Evolutionary conservation across 2,329 filamentous ascomycete genomes (phyloP).

Genomic region (Rasamsonia emersonii): DNA sequence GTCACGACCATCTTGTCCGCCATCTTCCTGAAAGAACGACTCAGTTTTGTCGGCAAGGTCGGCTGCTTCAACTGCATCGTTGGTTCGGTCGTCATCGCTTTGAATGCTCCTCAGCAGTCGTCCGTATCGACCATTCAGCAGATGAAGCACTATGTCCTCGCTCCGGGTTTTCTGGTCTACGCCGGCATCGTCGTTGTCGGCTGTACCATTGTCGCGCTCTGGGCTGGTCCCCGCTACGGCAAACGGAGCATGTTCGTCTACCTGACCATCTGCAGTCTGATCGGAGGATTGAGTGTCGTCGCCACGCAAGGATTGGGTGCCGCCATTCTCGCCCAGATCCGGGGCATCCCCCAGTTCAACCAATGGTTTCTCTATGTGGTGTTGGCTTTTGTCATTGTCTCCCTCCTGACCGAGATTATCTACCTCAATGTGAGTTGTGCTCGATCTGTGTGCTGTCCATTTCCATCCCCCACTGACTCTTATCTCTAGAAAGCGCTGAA

Average conservation of each 20-base stretch:
- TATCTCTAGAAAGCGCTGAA: conserved; percentile 83
- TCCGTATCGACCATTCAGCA: conserved; percentile 82
- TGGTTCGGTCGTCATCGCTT: conserved; percentile 83
- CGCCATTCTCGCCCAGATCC: conserved; percentile 78
- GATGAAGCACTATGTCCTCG: conserved; percentile 80
- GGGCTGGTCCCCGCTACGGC: conserved; percentile 76
- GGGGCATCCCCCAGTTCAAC: conserved; percentile 81
- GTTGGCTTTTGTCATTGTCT: conserved; percentile 81
- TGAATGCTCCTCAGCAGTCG: conserved; percentile 83
- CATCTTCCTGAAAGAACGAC: conserved; percentile 88
- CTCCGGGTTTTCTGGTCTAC: conserved; percentile 79
- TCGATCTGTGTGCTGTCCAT: not conserved
- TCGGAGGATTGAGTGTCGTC: conserved; percentile 90
- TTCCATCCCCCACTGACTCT: not conserved
- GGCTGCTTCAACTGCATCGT: conserved; percentile 93
- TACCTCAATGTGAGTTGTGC: conserved; percentile 76
- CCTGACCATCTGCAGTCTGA: conserved; percentile 88
- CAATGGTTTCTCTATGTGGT: conserved; percentile 95
- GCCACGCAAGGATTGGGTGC: conserved; percentile 87
- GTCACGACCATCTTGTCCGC: conserved; percentile 84
- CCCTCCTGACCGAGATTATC: conserved; percentile 85
- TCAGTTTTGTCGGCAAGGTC: conserved; percentile 93
- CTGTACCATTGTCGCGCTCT: conserved; percentile 63
- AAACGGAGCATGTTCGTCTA: conserved; percentile 98
- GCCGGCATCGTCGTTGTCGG: conserved; percentile 73